Evolutionary conservation across 345 rosid species (phyloP), one percentile per base, ranked within the genome.

Genomic region (Brassica rapa): DNA sequence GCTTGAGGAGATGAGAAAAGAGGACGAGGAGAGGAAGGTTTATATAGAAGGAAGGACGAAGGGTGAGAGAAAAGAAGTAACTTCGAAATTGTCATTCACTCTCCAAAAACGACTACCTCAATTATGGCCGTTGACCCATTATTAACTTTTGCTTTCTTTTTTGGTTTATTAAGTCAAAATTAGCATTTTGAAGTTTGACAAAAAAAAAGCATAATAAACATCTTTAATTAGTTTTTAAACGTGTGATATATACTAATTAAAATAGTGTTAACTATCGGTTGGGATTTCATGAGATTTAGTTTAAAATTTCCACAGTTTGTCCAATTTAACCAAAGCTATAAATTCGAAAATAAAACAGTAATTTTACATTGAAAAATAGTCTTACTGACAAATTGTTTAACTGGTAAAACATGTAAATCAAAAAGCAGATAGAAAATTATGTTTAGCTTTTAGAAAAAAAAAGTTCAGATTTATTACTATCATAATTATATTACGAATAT

Each of bases 101-200:
- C 15, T 1, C 77, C 79, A 74, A 39, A 27, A 62, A 80, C 67
- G 79, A 69, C 75, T 68, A 59, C 71, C 71, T 80, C 82, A 74
- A 80, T 74, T 74, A 6, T 80, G 72, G 66, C 79, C 71, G 41
- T 80, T 73, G 82, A 80, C 79, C 71, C 78, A 55, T 68, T 25
- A 27, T 80, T 68, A 69, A 66, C 71, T 25, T 66, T 72, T 10
- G 41, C 46, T 21, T 16, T 9, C 3, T 57, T 25, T 33, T 43
- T 43, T 35, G 9, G 41, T 8, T 35, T 35, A 35, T 35, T 5
- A 49, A 14, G 55, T 49, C 55, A 49, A n/a, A 49, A n/a, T 14
- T 49, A 49, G 55, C 19, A 49, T 49, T 49, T 5, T 4, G 5
- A 49, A 4, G n/a, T 49, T 49, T 27, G 30, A 27, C 30, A 27